phyloP scores from a whole-genome alignment of 371 early-diverging fungal species.

The Apophysomyces elegans region DNA sequence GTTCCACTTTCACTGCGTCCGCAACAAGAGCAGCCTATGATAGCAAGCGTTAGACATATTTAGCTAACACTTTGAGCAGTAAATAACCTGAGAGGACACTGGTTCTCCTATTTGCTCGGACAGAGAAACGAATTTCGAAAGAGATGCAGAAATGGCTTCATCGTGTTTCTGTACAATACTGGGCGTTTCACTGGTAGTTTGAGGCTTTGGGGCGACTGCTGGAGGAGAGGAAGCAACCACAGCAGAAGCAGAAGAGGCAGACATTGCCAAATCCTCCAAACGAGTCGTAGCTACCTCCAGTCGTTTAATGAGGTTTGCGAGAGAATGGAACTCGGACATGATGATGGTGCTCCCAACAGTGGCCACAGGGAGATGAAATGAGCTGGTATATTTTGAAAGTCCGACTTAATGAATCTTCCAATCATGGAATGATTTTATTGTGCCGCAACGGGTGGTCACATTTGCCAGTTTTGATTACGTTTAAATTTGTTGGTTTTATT shows the following conservation, averaged over 20 bases:
- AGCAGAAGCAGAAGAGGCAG: slow-evolving; percentile 57
- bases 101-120: slow-evolving; percentile 69
- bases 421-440: too few relatives aligned
- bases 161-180: slow-evolving; percentile 70
- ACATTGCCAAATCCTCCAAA: slow-evolving; percentile 79
- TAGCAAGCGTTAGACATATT: neutral
- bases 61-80: neutral
- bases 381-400: too few relatives aligned
- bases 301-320: slow-evolving; percentile 78
- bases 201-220: slow-evolving; percentile 32
- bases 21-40: slow-evolving; percentile 45
- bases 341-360: slow-evolving; percentile 14
- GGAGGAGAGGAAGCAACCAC: slow-evolving; percentile 43
- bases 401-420: too few relatives aligned
- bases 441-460: too few relatives aligned
- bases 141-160: slow-evolving; percentile 58
- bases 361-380: too few relatives aligned
- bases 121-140: slow-evolving; percentile 59
- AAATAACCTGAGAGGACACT: slow-evolving; percentile 75
- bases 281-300: slow-evolving; percentile 86
- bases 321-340: slow-evolving; percentile 70
- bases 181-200: slow-evolving; percentile 40
- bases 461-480: too few relatives aligned
- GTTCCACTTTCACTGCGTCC: slow-evolving; percentile 70
- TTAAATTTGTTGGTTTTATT: too few relatives aligned